Evolutionary conservation across 176 grass and related monocot genomes (phyloP).

Genomic region (Juncus inflexus): DNA sequence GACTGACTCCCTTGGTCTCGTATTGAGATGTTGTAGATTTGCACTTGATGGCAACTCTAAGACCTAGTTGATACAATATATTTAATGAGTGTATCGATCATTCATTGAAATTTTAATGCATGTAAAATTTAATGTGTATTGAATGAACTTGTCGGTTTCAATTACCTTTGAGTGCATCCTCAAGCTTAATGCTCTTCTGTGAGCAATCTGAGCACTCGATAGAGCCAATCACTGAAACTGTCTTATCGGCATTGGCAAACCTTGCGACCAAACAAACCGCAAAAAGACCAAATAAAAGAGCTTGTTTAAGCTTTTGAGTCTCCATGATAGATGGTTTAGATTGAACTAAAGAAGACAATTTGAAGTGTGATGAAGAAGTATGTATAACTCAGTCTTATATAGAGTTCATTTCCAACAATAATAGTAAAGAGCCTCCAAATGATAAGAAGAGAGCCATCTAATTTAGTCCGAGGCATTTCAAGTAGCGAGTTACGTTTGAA

Average conservation of each 20-base stretch:
- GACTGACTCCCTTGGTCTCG: conserved; percentile 21
- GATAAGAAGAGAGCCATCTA: not conserved
- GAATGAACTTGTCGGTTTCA: no score
- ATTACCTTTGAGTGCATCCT: no score
- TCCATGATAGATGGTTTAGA: conserved; percentile 6
- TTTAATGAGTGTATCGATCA: no score
- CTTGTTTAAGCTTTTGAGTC: not conserved
- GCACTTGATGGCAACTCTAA: conserved; percentile 25
- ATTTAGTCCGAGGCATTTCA: conserved; percentile 2
- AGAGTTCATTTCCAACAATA: not conserved
- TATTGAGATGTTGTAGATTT: conserved; percentile 13
- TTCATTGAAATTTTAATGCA: no score
- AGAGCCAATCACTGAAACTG: not conserved
- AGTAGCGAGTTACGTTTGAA: no score
- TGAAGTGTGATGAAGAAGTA: conserved; percentile 2
- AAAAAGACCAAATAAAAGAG: conserved; percentile 16
- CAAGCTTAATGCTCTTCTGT: no score
- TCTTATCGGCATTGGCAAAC: conserved; percentile 19
- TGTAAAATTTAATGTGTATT: no score
- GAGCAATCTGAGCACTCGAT: no score
- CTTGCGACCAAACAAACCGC: conserved; percentile 15
- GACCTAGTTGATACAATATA: not conserved
- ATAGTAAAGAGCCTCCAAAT: conserved; percentile 20
- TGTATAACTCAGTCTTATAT: conserved; percentile 23
- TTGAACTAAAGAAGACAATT: not conserved